Conservation (phyloP, 306 rosid genomes). For the Acacia confusa region DNA sequence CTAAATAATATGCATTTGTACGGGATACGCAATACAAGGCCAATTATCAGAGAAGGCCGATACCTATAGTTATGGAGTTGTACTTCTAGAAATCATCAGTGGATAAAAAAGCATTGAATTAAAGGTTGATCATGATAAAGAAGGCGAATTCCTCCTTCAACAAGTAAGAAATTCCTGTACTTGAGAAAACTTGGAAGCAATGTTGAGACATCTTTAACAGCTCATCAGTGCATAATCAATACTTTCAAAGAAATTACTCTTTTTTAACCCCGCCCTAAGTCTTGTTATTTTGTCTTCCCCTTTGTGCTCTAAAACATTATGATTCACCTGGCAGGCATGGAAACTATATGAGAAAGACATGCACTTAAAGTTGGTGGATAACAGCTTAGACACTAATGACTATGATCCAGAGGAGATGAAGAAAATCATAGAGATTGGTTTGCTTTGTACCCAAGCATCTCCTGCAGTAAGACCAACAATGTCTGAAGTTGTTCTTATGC, state of each 20-base stretch:
- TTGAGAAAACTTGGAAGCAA: not conserved
- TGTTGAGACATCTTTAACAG: not conserved
- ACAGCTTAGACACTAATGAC: constrained; percentile 44
- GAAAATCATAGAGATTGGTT: constrained; percentile 51
- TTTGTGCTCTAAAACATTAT: not conserved
- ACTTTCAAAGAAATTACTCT: not conserved
- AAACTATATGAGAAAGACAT: constrained; percentile 44
- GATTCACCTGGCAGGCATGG: constrained; percentile 49
- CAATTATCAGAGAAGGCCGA: constrained; percentile 71
- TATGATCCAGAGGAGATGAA: constrained; percentile 55
- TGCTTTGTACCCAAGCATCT: constrained; percentile 65
- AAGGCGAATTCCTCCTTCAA: constrained; percentile 64
- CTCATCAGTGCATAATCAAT: not conserved
- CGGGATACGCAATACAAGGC: constrained; percentile 79
- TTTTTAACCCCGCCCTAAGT: not conserved
- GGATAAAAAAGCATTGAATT: constrained; percentile 57
- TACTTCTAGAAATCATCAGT: constrained; percentile 65
- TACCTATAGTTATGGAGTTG: constrained; percentile 62
- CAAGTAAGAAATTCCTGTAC: constrained; percentile 44
- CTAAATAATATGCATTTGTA: constrained; percentile 2
- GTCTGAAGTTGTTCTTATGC: constrained; percentile 61
- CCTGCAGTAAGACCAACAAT: constrained; percentile 60
- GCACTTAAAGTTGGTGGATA: constrained; percentile 51
- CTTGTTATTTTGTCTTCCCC: not conserved
- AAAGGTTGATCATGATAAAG: constrained; percentile 24